Conservation (phyloP, 2,329 filamentous ascomycete genomes). For the Parafenestella ontariensis region DNA sequence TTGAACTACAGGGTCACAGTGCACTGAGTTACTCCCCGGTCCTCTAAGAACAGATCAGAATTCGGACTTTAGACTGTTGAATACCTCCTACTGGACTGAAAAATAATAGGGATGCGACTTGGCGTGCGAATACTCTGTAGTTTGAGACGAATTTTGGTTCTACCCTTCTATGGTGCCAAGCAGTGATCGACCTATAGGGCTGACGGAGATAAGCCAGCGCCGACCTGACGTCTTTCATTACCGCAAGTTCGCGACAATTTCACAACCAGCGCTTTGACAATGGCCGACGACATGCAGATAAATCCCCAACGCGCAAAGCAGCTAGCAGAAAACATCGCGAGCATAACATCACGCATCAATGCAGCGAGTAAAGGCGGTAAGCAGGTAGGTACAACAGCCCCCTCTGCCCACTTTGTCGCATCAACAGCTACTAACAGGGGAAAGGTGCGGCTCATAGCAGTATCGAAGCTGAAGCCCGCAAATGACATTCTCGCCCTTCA, state of each 20-base stretch:
- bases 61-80: too few relatives aligned
- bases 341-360: conserved; percentile 52
- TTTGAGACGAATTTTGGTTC: not conserved
- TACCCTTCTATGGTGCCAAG: not conserved
- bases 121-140: too few relatives aligned
- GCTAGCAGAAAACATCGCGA: conserved; percentile 54
- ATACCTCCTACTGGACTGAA: too few relatives aligned
- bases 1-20: too few relatives aligned
- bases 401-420: not conserved
- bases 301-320: conserved; percentile 55
- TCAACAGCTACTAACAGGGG: conserved; percentile 2
- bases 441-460: conserved; percentile 85
- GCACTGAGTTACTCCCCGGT: too few relatives aligned
- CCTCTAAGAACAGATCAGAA: too few relatives aligned
- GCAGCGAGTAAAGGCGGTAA: conserved; percentile 44
- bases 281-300: conserved; percentile 49
- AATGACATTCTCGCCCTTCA: conserved; percentile 89
- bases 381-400: conserved; percentile 29
- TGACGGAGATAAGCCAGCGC: conserved; percentile 17
- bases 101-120: too few relatives aligned
- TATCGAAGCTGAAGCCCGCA: conserved; percentile 94
- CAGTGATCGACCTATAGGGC: conserved; percentile 8
- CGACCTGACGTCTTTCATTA: conserved; percentile 26
- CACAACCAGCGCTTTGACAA: conserved; percentile 23
- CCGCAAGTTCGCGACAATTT: conserved; percentile 15